Conservation (phyloP, 805 yeast species). For the Candida sithepensis region DNA sequence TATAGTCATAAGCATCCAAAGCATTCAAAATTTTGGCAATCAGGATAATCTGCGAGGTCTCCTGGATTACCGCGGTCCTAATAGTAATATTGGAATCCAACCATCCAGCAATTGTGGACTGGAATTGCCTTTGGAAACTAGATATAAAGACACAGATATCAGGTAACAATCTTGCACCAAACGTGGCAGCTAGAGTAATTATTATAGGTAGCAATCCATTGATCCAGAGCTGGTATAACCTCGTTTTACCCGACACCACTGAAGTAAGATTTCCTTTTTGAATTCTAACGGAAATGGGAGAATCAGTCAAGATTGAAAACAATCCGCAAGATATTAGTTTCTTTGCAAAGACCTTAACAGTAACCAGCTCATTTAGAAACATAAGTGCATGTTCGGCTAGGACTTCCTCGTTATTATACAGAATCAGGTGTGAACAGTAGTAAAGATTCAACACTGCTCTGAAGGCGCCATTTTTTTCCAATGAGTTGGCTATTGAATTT, state of each 20-base stretch:
- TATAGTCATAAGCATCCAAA: conserved; percentile 49
- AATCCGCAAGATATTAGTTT: conserved; percentile 61
- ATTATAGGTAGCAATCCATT: conserved; percentile 73
- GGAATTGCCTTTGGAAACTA: conserved; percentile 64
- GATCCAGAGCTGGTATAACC: conserved; percentile 77
- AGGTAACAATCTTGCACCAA: conserved; percentile 61
- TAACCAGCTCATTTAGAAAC: conserved; percentile 65
- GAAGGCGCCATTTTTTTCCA: conserved; percentile 58
- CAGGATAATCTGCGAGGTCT: conserved; percentile 65
- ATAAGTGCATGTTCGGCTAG: conserved; percentile 70
- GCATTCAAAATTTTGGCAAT: conserved; percentile 55
- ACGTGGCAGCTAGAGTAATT: conserved; percentile 52
- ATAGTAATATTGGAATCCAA: conserved; percentile 44
- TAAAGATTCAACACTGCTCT: conserved; percentile 61
- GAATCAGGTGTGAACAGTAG: conserved; percentile 61
- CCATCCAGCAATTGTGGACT: conserved; percentile 67
- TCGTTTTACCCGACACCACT: conserved; percentile 41
- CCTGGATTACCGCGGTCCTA: conserved; percentile 49
- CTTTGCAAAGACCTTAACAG: conserved; percentile 61
- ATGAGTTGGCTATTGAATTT: conserved; percentile 45
- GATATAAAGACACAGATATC: conserved; percentile 62
- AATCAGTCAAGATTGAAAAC: conserved; percentile 64
- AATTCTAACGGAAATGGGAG: conserved; percentile 64
- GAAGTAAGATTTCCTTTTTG: conserved; percentile 63
- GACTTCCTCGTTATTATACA: conserved; percentile 58